Evolutionary conservation across 1,284 basidiomycete genomes (phyloP), one percentile per base, ranked within the genome.

Genomic region (Gomphus sp.): DNA sequence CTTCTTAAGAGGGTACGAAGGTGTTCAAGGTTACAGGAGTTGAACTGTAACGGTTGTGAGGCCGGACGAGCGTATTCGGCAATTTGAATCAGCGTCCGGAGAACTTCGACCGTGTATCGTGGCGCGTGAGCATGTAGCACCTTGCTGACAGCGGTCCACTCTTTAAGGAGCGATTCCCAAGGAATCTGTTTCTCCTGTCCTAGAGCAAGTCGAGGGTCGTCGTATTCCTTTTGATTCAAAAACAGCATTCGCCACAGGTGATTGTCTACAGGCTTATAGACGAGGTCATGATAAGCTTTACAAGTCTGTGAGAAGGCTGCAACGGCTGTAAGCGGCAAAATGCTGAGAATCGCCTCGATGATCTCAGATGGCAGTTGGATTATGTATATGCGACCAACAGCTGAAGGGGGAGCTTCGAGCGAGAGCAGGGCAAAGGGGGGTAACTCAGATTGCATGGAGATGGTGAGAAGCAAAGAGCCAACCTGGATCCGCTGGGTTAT

Each of bases 201-300:
- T 10, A 47, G 45, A 37, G 31, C 25, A 51, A 52, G 43, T 14
- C 58, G 51, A 45, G 52, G 58, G 36, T 59, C 58, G 43, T 59
- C 58, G 34, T 47, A 59, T 14, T 52, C 28, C 1, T 28, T 37
- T 50, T 59, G 52, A 16, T 43, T 49, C 4, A 87, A 79, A 66
- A 87, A 88, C 1, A 87, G 72, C 14, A 68, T 70, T 3, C 82
- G 76, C 86, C 86, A 88, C 52, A 88, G 68, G 55, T 74, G 73
- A 25, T 74, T 71, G 64, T 79, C 74, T 18, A 66, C 65, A 0
- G 74, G 65, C 55, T 72, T 62, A 62, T 84, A 82, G 22, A 87
- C 67, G 57, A 81, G 64, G 3, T 64, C 62, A 61, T 72, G 67
- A 56, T 79, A 74, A n/a, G 64, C 62, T 3, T 67, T 72, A 61